Conservation (phyloP, 805 yeast genomes). For the Tetrapisispora phaffii region DNA sequence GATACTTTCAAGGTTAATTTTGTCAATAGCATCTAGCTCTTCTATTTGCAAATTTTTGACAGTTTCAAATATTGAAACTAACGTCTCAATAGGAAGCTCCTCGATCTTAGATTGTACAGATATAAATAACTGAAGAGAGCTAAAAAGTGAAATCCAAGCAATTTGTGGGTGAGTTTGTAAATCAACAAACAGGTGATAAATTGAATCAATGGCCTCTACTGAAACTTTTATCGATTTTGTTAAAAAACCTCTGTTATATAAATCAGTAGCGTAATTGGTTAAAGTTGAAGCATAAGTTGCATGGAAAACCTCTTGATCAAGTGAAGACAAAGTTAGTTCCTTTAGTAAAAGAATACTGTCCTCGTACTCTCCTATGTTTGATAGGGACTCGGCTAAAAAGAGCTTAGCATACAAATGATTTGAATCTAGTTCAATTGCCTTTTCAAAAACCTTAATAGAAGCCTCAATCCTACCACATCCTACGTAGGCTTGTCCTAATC, state of each 20-base stretch:
- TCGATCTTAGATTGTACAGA: conserved; percentile 44
- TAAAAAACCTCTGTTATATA: conserved; percentile 50
- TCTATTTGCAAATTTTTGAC: conserved; percentile 10
- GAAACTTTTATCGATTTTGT: conserved; percentile 52
- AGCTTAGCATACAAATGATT: conserved; percentile 54
- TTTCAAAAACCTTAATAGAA: conserved; percentile 68
- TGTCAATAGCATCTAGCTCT: conserved; percentile 27
- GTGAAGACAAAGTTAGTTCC: conserved; percentile 33
- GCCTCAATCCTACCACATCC: conserved; percentile 82
- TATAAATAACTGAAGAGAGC: conserved; percentile 44
- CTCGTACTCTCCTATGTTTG: conserved; percentile 56
- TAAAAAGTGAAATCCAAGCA: conserved; percentile 60
- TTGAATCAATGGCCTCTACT: conserved; percentile 34
- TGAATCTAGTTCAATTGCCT: conserved; percentile 47
- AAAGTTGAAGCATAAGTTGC: conserved; percentile 49
- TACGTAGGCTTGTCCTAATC: conserved; percentile 91
- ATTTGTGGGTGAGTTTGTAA: conserved; percentile 33
- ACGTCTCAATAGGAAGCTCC: conserved; percentile 39
- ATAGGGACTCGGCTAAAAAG: conserved; percentile 54
- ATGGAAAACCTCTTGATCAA: conserved; percentile 42
- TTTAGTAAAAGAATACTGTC: conserved; percentile 44
- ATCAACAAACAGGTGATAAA: conserved; percentile 12
- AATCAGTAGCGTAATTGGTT: conserved; percentile 42
- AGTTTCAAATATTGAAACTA: conserved; percentile 25
- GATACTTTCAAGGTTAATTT: conserved; percentile 10